Conservation (phyloP, 1,284 basidiomycete species). For the Inonotus obliquus region DNA sequence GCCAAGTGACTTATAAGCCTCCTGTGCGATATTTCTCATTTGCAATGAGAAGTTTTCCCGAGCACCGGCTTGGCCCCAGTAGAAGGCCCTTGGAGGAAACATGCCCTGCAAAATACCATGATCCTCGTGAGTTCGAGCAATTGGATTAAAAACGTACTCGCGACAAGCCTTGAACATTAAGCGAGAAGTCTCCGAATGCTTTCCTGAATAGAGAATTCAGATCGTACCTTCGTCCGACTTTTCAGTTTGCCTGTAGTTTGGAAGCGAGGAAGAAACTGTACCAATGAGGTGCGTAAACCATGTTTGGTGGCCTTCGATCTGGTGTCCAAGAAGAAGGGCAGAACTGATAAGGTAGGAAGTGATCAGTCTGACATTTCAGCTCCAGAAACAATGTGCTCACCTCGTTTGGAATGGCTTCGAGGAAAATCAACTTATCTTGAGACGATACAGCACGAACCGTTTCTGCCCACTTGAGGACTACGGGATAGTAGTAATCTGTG, state of each 20-base stretch:
- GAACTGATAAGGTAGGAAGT: constrained; percentile 41
- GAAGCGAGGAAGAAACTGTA: constrained; percentile 28
- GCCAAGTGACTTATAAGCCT: constrained; percentile 62
- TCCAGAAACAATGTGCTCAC: constrained; percentile 34
- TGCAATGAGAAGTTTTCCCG: constrained; percentile 81
- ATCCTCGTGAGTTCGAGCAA: not conserved
- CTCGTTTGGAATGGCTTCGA: constrained; percentile 90
- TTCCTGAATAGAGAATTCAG: constrained; percentile 82
- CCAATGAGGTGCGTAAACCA: constrained; percentile 93
- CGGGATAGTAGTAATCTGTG: constrained; percentile 81
- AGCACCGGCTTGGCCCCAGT: constrained; percentile 81
- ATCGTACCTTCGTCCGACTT: constrained; percentile 72
- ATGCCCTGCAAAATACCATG: constrained; percentile 57
- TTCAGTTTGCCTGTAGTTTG: not conserved
- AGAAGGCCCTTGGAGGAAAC: constrained; percentile 75
- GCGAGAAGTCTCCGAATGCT: constrained; percentile 74
- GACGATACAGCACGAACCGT: constrained; percentile 50
- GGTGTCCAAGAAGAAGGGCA: constrained; percentile 74
- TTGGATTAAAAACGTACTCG: constrained; percentile 43
- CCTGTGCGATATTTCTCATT: constrained; percentile 73
- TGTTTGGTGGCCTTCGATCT: constrained; percentile 58
- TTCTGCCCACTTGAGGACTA: constrained; percentile 68
- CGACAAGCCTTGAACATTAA: constrained; percentile 87
- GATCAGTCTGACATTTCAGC: not conserved
- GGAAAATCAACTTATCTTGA: constrained; percentile 66